phyloP scores from a whole-genome alignment of 345 rosid genomes.

The Isatis tinctoria region DNA sequence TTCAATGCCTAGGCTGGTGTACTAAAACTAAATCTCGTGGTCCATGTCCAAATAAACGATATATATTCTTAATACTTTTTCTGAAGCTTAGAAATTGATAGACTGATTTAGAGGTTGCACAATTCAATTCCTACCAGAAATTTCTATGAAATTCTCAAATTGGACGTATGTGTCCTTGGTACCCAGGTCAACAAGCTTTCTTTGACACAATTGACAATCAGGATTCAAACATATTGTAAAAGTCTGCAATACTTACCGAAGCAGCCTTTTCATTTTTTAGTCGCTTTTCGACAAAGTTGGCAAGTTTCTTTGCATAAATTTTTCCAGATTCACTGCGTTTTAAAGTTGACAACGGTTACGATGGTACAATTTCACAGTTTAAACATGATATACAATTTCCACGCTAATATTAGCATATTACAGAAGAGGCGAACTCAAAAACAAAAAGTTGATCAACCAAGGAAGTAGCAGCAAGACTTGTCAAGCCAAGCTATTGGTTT shows the following conservation, averaged over 20 bases:
- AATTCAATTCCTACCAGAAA: background rate
- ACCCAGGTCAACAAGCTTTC: conserved; percentile 5
- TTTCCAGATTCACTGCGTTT: conserved; percentile 77
- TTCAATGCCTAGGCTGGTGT: background rate
- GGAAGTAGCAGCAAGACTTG: conserved; percentile 1
- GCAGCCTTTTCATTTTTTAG: conserved; percentile 95
- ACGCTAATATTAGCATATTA: background rate
- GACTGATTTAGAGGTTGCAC: background rate
- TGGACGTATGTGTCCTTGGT: background rate
- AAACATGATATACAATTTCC: background rate
- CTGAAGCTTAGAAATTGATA: background rate
- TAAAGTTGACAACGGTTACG: conserved; percentile 15
- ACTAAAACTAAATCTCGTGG: background rate
- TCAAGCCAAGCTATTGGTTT: conserved; percentile 3
- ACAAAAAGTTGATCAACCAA: background rate
- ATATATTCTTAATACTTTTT: background rate
- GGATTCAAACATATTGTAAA: background rate
- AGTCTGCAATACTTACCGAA: conserved; percentile 59
- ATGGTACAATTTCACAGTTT: background rate
- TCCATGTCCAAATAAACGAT: background rate
- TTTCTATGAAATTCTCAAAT: background rate
- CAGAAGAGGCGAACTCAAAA: background rate
- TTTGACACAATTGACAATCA: background rate
- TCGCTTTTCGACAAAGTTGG: conserved; percentile 87
- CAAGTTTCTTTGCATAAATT: conserved; percentile 81